A percentile compares a stretch with the other conserved stretches of the same genome.
Conservation (phyloP, 192 early-diverging fungal genomes). For the Coemansia sp. region DNA sequence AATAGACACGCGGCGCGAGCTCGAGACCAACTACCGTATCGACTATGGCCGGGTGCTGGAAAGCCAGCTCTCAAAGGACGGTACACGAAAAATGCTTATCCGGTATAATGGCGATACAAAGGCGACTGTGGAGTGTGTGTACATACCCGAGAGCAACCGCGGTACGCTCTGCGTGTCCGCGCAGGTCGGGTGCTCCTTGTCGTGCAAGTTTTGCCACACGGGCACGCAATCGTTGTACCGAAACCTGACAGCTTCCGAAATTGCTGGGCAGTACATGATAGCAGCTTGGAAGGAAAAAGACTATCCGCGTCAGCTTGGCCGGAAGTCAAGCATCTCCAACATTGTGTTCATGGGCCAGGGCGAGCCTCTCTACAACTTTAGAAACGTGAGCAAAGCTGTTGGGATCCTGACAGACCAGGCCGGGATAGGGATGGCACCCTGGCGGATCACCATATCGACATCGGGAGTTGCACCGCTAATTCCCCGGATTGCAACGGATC, state of each 20-base stretch:
- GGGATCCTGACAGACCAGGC: slow-evolving; percentile 58
- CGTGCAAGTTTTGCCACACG: slow-evolving; percentile 87
- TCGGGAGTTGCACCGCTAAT: slow-evolving; percentile 83
- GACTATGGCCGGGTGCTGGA: slow-evolving; percentile 60
- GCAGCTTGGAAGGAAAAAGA: slow-evolving; percentile 59
- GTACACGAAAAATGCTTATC: slow-evolving; percentile 64
- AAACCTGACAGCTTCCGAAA: slow-evolving; percentile 71
- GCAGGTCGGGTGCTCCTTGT: slow-evolving; percentile 84
- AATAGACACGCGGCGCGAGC: slow-evolving; percentile 47
- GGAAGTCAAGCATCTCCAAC: slow-evolving; percentile 64
- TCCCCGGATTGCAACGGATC: slow-evolving; percentile 67
- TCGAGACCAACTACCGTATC: slow-evolving; percentile 56
- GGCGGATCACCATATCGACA: slow-evolving; percentile 80
- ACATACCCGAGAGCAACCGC: slow-evolving; percentile 66
- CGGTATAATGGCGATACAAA: slow-evolving; percentile 58
- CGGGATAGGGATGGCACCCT: slow-evolving; percentile 64
- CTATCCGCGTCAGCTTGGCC: slow-evolving; percentile 56
- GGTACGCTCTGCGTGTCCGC: slow-evolving; percentile 79
- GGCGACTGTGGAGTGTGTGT: slow-evolving; percentile 71
- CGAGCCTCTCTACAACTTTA: slow-evolving; percentile 85
- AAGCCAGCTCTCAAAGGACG: slow-evolving; percentile 57
- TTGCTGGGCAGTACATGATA: slow-evolving; percentile 69
- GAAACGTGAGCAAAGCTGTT: slow-evolving; percentile 62
- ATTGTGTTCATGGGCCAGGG: slow-evolving; percentile 94
- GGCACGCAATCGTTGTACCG: slow-evolving; percentile 82